Evolutionary conservation across 108 stramenopile species (phyloP), one percentile per base, ranked within the genome.

Genomic region (Nitzschia palea): DNA sequence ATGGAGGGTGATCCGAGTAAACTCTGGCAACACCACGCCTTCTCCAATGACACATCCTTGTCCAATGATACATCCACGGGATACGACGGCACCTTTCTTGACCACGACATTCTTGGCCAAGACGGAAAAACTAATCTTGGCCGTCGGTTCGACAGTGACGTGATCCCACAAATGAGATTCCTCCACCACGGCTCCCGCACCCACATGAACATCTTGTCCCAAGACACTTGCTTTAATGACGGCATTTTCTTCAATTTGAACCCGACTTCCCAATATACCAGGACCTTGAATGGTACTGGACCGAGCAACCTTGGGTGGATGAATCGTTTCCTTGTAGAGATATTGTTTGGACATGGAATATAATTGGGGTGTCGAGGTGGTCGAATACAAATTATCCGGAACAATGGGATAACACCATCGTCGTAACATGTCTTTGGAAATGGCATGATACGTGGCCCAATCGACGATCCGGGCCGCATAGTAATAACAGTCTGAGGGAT

Each of bases 351-450:
- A 34, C 9, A 26, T 23, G 32, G 62, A n/a, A 20, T 37, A 59
- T 3, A 59, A 28, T 15, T 62, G 34, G 30, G 55, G 32, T 12
- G 53, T 28, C n/a, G 28, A 34, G 22, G 50, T 40, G n/a, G 36
- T 52, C n/a, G 62, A 36, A 4, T 55, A 65, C 12, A 52, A n/a
- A 43, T 69, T 53, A 61, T 97, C 96, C 2, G 94, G 94, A 0
- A 97, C 97, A 4, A 96, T 70, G 26, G 98, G 98, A 74, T 98
- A 97, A 73, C 85, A 86, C 98, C 98, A 98, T 60, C 98, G 79
- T 56, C 76, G 65, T 45, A 98, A 78, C 36, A 97, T 47, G 68
- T 96, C 95, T 74, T 69, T 65, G n/a, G 90, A 89, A 50, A 95
- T 81, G 35, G 83, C 80, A 71, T 91, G 80, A 79, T 97, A 97